Conservation (phyloP, 768 basidiomycete genomes). For the Rhizopogon vulgaris region DNA sequence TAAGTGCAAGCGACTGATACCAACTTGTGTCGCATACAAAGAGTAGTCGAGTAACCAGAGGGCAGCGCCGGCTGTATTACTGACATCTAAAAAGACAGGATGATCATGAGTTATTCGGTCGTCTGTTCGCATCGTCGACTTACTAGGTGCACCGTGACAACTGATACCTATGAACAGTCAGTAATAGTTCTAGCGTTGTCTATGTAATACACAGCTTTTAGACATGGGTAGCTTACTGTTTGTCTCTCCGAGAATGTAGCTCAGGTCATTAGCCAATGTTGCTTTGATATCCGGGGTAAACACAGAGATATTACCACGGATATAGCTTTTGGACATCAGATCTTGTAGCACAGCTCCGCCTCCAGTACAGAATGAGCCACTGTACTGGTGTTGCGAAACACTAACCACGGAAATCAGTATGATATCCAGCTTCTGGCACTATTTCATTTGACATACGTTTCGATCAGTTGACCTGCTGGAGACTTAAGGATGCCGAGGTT, state of each 20-base stretch:
- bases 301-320: conserved; percentile 48
- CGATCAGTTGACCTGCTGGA: conserved; percentile 42
- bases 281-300: conserved; percentile 51
- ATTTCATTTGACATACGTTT: conserved; percentile 38
- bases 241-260: conserved; percentile 60
- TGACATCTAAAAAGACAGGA: conserved; percentile 38
- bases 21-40: conserved; percentile 51
- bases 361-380: conserved; percentile 60
- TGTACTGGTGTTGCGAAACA: conserved; percentile 39
- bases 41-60: conserved; percentile 65
- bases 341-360: conserved; percentile 48
- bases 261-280: conserved; percentile 37
- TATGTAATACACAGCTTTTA: background rate
- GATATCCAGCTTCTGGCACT: conserved; percentile 25
- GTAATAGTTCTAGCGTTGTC: background rate
- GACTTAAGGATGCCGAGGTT: conserved; percentile 43
- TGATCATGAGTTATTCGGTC: background rate
- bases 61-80: conserved; percentile 65
- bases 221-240: conserved; percentile 42
- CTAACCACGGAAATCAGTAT: conserved; percentile 10
- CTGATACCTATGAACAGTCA: conserved; percentile 18
- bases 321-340: conserved; percentile 57
- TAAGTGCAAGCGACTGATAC: conserved; percentile 51
- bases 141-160: conserved; percentile 32
- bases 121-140: background rate